phyloP scores from a whole-genome alignment of 2,329 filamentous ascomycete genomes.

The Pyricularia sp. region DNA sequence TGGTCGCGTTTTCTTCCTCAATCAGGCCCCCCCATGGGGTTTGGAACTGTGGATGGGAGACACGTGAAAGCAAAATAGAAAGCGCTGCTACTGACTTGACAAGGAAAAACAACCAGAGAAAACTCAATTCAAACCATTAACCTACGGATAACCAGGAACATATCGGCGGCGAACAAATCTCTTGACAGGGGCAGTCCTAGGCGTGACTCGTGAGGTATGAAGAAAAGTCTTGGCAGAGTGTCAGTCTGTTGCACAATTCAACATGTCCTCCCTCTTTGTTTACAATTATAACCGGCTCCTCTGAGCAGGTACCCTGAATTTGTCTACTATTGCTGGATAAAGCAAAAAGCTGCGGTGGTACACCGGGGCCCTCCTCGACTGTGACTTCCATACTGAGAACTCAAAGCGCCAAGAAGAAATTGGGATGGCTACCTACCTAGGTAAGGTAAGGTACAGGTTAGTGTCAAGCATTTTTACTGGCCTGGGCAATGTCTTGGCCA shows the following conservation, averaged over 20 bases:
- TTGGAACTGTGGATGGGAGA: background rate
- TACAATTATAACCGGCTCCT: background rate
- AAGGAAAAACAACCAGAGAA: background rate
- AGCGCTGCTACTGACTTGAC: background rate
- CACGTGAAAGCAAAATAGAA: background rate
- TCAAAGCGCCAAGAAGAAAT: background rate
- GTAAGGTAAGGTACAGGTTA: no score
- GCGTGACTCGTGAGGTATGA: background rate
- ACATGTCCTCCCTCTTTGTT: background rate
- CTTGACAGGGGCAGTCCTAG: background rate
- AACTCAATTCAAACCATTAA: background rate
- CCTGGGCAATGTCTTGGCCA: background rate
- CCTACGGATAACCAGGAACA: background rate
- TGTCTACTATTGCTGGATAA: background rate
- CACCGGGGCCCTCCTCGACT: background rate
- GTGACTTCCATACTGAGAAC: background rate
- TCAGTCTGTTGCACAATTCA: background rate
- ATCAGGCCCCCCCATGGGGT: background rate
- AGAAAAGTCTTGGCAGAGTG: background rate
- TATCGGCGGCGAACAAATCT: background rate
- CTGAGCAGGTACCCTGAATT: background rate
- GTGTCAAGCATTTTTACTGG: background rate
- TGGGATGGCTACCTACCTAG: no score
- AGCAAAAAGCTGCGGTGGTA: background rate
- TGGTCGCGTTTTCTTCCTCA: background rate